These are phyloP conservation scores for Rubia balearica DNA, from an alignment of 305 asterid species.

Conservation along the genomic window DNA sequence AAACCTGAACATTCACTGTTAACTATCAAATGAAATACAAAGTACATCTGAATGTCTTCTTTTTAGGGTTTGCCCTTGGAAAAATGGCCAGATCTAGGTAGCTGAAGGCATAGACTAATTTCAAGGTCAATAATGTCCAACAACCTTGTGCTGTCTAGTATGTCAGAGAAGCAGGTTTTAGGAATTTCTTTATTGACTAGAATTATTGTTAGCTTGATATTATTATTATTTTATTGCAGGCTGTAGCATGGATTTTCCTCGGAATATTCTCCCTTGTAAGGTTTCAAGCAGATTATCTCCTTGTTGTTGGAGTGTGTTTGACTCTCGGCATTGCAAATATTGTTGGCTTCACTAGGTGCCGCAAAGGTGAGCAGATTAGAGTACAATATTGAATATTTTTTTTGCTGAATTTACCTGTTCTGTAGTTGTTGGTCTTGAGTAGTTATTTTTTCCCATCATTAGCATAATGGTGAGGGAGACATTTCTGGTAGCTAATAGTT, in stretches of 20 bases:
- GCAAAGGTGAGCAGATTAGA: constrained; percentile 51
- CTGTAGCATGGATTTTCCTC: constrained; percentile 75
- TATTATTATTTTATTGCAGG: constrained; percentile 38
- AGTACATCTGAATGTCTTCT: neutral
- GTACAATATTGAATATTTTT: neutral
- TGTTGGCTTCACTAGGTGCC: constrained; percentile 86
- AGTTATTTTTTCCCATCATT: too few relatives aligned
- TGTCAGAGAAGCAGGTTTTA: neutral
- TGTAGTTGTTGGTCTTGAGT: neutral
- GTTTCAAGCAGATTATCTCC: constrained; percentile 93
- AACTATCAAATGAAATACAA: neutral
- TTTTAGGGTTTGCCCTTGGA: neutral
- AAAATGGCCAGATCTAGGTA: neutral
- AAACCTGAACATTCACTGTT: neutral
- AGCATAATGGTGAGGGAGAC: neutral
- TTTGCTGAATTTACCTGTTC: neutral
- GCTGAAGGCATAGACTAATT: constrained; percentile 9
- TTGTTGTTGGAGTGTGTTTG: constrained; percentile 90
- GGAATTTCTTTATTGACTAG: neutral
- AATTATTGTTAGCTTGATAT: neutral
- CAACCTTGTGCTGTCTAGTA: neutral
- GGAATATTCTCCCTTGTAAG: constrained; percentile 83
- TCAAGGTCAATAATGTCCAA: constrained; percentile 1
- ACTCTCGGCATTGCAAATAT: constrained; percentile 94
- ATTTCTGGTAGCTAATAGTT: too few relatives aligned